Evolutionary conservation across 1,284 basidiomycete genomes (phyloP).

Genomic region (Ganoderma boninense): DNA sequence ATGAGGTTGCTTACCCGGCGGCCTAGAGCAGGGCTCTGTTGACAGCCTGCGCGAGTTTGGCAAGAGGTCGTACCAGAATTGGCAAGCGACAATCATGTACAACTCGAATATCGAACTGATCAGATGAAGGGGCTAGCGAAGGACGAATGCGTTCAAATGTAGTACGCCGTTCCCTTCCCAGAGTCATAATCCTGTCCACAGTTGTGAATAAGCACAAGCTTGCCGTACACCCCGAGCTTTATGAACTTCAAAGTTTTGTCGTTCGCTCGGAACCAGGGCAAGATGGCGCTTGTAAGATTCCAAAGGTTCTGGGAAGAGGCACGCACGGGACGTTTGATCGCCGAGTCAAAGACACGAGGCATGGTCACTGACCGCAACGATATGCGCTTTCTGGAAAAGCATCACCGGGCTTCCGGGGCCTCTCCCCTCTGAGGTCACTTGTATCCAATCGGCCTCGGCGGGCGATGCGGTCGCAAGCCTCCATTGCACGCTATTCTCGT

Average conservation of each 20-base stretch:
- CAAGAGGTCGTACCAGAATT: neutral
- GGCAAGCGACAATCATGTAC: neutral
- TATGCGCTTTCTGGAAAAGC: conserved; percentile 11
- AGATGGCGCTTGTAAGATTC: conserved; percentile 6
- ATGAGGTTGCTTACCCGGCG: conserved; percentile 6
- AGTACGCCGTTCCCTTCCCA: neutral
- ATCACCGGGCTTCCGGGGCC: conserved; percentile 15
- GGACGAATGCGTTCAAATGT: neutral
- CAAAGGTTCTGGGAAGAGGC: conserved; percentile 21
- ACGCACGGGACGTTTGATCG: conserved; percentile 31
- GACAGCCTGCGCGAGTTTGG: neutral
- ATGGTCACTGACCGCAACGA: conserved; percentile 14
- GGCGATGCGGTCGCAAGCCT: conserved; percentile 18
- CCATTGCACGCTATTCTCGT: conserved; percentile 7
- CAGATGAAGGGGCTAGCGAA: conserved; percentile 8
- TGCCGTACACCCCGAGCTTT: conserved; percentile 1
- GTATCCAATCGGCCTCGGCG: conserved; percentile 23
- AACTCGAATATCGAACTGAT: neutral
- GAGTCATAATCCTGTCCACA: neutral
- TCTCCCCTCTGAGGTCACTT: conserved; percentile 4
- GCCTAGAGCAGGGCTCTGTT: neutral
- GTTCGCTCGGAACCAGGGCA: conserved; percentile 1
- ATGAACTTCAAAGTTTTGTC: conserved; percentile 12
- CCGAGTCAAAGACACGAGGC: conserved; percentile 28
- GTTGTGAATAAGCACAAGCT: neutral